These are phyloP conservation scores for Candida patagonica DNA, from an alignment of 805 yeast genomes.

Conservation along the genomic window DNA sequence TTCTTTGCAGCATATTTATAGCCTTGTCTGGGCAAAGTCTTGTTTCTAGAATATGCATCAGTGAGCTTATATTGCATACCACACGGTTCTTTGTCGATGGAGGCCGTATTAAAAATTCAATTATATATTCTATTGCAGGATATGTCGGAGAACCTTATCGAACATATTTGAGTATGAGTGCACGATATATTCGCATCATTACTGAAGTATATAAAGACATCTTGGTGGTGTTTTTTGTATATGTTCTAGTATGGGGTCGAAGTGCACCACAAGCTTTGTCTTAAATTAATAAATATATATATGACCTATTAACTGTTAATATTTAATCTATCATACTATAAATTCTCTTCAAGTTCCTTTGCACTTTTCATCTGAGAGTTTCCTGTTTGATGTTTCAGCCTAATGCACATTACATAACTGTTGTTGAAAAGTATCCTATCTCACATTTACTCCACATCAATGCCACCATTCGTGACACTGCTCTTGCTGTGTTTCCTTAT, in stretches of 20 bases:
- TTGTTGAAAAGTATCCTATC: too few species aligned
- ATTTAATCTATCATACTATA: too few species aligned
- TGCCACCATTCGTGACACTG: constrained; percentile 19
- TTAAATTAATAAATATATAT: too few species aligned
- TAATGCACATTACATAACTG: too few species aligned
- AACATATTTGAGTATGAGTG: constrained; percentile 17
- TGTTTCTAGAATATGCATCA: constrained; percentile 17
- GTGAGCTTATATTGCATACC: constrained; percentile 18
- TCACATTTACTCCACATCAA: constrained; percentile 3
- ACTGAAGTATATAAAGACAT: constrained; percentile 17
- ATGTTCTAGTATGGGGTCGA: constrained; percentile 12
- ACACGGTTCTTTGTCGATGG: constrained; percentile 18
- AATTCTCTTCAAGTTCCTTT: too few species aligned
- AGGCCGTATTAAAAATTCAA: constrained; percentile 2
- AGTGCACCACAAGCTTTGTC: too few species aligned
- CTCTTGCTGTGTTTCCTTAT: constrained; percentile 21
- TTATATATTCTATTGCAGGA: constrained; percentile 19
- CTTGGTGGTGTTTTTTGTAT: constrained; percentile 22
- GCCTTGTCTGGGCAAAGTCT: constrained; percentile 13
- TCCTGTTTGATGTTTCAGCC: too few species aligned
- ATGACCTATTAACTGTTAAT: too few species aligned
- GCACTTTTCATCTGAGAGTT: too few species aligned
- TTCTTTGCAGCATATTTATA: constrained; percentile 12
- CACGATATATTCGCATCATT: constrained; percentile 14
- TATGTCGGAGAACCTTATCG: constrained; percentile 23